Conservation (phyloP, 148 eudicot genomes). For the Cornus kousa region DNA sequence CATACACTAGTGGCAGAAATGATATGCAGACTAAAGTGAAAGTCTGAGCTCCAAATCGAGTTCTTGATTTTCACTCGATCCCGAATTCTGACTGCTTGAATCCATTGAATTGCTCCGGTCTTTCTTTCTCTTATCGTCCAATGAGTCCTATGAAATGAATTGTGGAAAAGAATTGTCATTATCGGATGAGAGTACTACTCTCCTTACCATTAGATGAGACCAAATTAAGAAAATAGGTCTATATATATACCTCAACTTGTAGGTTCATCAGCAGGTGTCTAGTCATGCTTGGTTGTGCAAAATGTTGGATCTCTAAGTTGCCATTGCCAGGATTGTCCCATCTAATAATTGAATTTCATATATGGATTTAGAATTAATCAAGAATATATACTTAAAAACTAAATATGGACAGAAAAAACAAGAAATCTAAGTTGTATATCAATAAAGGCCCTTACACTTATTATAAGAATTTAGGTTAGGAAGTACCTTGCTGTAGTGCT, state of each 20-base stretch:
- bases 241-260: constrained; percentile 29
- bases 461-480: neutral
- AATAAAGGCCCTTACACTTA: neutral
- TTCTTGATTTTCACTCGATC: constrained; percentile 42
- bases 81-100: constrained; percentile 40
- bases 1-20: neutral
- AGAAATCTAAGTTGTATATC: neutral
- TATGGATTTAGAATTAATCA: neutral
- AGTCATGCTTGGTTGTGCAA: constrained; percentile 30
- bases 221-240: neutral
- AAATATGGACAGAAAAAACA: neutral
- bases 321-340: constrained; percentile 36
- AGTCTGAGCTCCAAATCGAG: constrained; percentile 57
- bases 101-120: constrained; percentile 18
- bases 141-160: constrained; percentile 21
- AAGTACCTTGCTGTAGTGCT: constrained; percentile 32
- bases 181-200: neutral
- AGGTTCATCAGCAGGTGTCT: constrained; percentile 39
- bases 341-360: constrained; percentile 25
- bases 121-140: constrained; percentile 19
- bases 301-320: constrained; percentile 32
- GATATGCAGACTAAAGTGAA: constrained; percentile 17
- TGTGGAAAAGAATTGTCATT: neutral
- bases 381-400: neutral
- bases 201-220: neutral